A percentile compares a stretch with the other conserved stretches of the same genome.
Conservation (phyloP, 2,329 filamentous ascomycete species). For the Aspergillus texensis region DNA sequence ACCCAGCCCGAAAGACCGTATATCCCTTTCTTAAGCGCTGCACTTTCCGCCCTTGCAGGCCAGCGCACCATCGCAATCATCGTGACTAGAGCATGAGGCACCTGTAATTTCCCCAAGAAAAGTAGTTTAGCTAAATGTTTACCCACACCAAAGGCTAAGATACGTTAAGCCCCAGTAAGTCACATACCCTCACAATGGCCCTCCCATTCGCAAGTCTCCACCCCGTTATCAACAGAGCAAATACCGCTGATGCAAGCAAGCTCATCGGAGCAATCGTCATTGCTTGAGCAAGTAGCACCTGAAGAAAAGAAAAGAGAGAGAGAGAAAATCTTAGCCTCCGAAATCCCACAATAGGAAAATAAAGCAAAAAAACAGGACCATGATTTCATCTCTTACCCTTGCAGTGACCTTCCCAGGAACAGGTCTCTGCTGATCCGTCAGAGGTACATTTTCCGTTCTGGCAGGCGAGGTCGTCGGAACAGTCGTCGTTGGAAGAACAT, state of each 20-base stretch:
- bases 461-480: conserved; percentile 13
- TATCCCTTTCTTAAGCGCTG: neutral
- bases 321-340: neutral
- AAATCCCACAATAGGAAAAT: neutral
- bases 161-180: neutral
- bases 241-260: neutral
- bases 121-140: neutral
- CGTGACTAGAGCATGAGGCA: conserved; percentile 14
- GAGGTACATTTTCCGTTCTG: conserved; percentile 14
- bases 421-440: conserved; percentile 1
- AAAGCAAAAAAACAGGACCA: too few species aligned
- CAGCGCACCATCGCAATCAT: conserved; percentile 20
- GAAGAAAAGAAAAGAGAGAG: neutral
- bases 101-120: neutral
- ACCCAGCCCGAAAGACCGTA: neutral
- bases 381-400: neutral
- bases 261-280: neutral
- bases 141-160: neutral
- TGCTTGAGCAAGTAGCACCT: neutral
- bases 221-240: neutral
- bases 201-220: neutral
- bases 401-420: conserved; percentile 19
- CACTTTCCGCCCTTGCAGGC: conserved; percentile 12
- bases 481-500: conserved; percentile 16
- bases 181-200: neutral